Evolutionary conservation across 2,329 filamentous ascomycete genomes (phyloP).

Genomic region (Talaromyces sp.): DNA sequence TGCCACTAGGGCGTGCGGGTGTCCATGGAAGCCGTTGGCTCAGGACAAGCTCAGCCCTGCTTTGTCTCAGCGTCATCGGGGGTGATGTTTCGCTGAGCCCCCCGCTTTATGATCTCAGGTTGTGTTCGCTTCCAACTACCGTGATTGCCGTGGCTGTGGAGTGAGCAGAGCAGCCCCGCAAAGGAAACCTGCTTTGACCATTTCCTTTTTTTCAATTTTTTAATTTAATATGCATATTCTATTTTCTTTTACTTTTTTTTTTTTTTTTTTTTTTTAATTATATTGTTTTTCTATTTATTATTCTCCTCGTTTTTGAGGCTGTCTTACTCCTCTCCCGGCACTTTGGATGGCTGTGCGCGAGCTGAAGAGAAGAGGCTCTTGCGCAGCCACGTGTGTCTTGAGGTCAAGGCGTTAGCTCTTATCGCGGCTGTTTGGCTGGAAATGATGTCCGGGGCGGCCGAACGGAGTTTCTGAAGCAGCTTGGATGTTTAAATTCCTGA

Average conservation of each 20-base stretch:
- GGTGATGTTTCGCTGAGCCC: background rate
- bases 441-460: background rate
- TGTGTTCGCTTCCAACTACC: background rate
- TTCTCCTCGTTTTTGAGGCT: background rate
- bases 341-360: background rate
- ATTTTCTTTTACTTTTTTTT: background rate
- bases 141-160: background rate
- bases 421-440: constrained; percentile 2
- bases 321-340: constrained; percentile 1
- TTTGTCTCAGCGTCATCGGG: constrained; percentile 2
- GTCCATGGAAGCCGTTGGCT: constrained; percentile 2
- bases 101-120: background rate
- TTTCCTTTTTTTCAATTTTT: background rate
- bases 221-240: background rate
- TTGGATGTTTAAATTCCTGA: background rate
- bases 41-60: background rate
- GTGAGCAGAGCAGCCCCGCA: background rate
- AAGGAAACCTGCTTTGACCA: background rate
- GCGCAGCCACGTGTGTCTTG: constrained; percentile 3
- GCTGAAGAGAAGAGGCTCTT: constrained; percentile 4
- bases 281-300: background rate
- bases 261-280: background rate
- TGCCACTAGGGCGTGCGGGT: background rate
- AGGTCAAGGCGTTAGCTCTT: constrained; percentile 1
- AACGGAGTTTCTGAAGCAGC: background rate